phyloP scores from a whole-genome alignment of 2,329 filamentous ascomycete species.

The Cadophora gregata region DNA sequence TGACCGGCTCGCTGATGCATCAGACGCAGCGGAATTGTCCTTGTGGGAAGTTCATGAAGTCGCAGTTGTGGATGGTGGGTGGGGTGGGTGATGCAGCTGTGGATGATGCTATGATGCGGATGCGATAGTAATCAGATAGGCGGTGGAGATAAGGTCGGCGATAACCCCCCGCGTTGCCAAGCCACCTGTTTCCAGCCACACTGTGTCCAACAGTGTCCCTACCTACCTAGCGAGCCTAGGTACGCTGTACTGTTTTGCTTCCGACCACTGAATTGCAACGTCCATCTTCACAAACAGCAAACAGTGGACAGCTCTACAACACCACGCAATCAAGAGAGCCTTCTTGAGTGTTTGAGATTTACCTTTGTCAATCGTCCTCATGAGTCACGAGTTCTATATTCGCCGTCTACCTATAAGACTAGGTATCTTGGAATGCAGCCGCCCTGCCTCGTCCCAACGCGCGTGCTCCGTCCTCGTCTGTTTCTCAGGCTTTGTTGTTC shows the following conservation, averaged over 20 bases:
- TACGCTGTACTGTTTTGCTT: too few species aligned
- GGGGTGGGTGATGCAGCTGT: too few species aligned
- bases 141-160: conserved; percentile 12
- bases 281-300: too few species aligned
- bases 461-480: neutral
- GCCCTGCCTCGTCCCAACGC: neutral
- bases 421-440: neutral
- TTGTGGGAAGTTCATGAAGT: neutral
- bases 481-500: neutral
- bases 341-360: too few species aligned
- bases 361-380: too few species aligned
- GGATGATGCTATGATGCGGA: conserved; percentile 8
- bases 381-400: too few species aligned
- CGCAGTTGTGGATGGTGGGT: neutral
- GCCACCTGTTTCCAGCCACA: neutral
- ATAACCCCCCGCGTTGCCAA: neutral
- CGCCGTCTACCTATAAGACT: too few species aligned
- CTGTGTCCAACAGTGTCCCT: too few species aligned
- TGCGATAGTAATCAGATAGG: conserved; percentile 10
- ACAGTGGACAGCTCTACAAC: too few species aligned
- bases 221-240: too few species aligned
- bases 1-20: neutral
- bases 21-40: neutral
- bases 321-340: too few species aligned
- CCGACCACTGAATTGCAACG: too few species aligned